Base-by-base conservation (phyloP, 2,329 filamentous ascomycete genomes). In the Tolypocladium nubicola region DNA sequence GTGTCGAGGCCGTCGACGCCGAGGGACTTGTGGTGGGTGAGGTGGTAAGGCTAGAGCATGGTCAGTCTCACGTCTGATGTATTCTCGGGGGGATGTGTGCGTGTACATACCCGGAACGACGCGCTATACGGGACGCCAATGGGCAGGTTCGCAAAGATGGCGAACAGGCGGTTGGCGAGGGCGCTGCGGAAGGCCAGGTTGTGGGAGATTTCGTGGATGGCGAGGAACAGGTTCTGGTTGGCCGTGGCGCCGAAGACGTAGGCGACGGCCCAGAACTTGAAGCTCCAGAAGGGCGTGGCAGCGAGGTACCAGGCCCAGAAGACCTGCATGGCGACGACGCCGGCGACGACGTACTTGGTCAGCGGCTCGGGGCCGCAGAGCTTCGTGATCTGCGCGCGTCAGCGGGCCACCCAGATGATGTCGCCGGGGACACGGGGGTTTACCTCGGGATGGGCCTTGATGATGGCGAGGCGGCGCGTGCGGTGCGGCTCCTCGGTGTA, bases 171-270 rank as follows among this genome's bases (percentile, higher is more conserved):
- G 75, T 99, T 99, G 60, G 85, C 86, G 47, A 86, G 71, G 1
- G 89, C 81, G 33, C 85, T 92, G 63, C 84, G 85, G 79, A 97
- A 97, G 40, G 93, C 94, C 61, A 99, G 80, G 71, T 99, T 99
- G 76, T 99, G 94, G 19, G 90, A 96, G 71, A 99, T 97, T 75
- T 99, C 94, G 76, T 99, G 94, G 68, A 99, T 99, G 59, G 94
- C 91, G 47, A 99, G 85, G 78, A 99, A 99, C 54, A 97, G 83
- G 73, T 99, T 99, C 79, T 99, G 94, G 79, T 97, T 99, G 56
- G 93, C 86, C 0, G 94, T 97, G 37, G 94, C 94, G 58, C 94
- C 94, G 61, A 99, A 80, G 56, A 96, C 76, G 74, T 99, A 99
- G 62, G 90, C 91, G 0, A 91, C 88, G 57, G 87, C 79, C 79